Conservation (phyloP, 2,329 filamentous ascomycete species). For the Fusarium sp. region DNA sequence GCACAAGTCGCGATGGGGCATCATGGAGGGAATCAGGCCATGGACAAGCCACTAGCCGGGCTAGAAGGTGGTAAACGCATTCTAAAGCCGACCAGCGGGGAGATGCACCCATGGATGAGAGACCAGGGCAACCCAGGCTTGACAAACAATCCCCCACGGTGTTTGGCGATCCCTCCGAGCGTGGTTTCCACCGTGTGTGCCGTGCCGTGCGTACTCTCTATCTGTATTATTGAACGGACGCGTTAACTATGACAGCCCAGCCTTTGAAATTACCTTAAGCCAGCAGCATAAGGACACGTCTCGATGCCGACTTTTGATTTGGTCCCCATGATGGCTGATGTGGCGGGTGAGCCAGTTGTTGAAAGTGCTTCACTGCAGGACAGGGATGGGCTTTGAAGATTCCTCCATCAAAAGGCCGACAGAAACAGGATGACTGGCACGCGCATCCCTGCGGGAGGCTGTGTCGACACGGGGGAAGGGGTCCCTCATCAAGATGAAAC, state of each 20-base stretch:
- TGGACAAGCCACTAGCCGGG: slow-evolving; percentile 36
- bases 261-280: slow-evolving; percentile 3
- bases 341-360: slow-evolving; percentile 30
- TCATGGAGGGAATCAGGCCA: slow-evolving; percentile 33
- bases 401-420: slow-evolving; percentile 8
- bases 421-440: slow-evolving; percentile 36
- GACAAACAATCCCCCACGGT: slow-evolving; percentile 41
- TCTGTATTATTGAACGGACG: background rate
- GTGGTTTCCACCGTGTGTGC: slow-evolving; percentile 14
- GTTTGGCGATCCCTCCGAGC: slow-evolving; percentile 25
- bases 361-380: slow-evolving; percentile 21
- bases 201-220: background rate
- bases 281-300: slow-evolving; percentile 19
- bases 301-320: slow-evolving; percentile 10
- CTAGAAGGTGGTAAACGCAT: slow-evolving; percentile 32
- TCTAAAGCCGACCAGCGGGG: slow-evolving; percentile 33
- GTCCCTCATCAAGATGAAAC: slow-evolving; percentile 60
- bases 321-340: slow-evolving; percentile 9
- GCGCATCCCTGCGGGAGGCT: slow-evolving; percentile 42
- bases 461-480: slow-evolving; percentile 37
- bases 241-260: slow-evolving; percentile 1
- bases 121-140: slow-evolving; percentile 17
- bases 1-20: slow-evolving; percentile 26
- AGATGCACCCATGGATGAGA: slow-evolving; percentile 30
- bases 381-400: slow-evolving; percentile 33